Percentiles rank a stretch among this genome's conserved stretches.
These are phyloP conservation scores for Solanum appendiculatum DNA, from an alignment of 257 asterid genomes.

Conservation along the genomic window DNA sequence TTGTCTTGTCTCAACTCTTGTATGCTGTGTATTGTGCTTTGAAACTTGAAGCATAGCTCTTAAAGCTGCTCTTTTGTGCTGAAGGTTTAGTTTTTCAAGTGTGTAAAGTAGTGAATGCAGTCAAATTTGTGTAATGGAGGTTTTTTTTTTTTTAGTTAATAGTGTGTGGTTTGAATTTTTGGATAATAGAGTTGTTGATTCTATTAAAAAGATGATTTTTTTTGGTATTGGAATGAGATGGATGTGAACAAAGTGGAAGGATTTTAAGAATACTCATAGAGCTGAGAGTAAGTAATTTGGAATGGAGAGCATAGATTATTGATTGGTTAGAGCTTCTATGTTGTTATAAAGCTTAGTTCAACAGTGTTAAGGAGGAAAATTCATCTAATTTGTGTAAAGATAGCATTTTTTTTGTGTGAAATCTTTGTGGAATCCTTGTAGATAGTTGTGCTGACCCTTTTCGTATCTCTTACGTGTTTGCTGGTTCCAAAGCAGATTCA, in stretches of 20 bases:
- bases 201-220: not conserved
- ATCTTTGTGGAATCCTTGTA: not conserved
- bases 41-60: not conserved
- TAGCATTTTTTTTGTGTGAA: not conserved
- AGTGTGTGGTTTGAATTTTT: not conserved
- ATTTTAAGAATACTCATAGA: not conserved
- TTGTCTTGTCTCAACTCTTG: not conserved
- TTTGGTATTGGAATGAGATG: not conserved
- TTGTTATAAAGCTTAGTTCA: not conserved
- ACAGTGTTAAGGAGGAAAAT: not conserved
- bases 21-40: not conserved
- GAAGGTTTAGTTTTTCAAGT: not conserved
- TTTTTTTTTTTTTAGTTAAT: not conserved
- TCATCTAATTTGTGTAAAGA: not conserved
- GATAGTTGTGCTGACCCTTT: not conserved
- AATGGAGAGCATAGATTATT: not conserved
- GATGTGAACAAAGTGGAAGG: not conserved
- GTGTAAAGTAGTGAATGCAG: not conserved
- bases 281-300: not conserved
- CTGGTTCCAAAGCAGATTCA: constrained; percentile 27
- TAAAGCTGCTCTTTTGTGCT: not conserved
- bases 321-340: not conserved
- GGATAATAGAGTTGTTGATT: not conserved
- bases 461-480: not conserved
- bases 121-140: not conserved